Conservation (phyloP, 306 rosid genomes). For the Coriaria nepalensis region DNA sequence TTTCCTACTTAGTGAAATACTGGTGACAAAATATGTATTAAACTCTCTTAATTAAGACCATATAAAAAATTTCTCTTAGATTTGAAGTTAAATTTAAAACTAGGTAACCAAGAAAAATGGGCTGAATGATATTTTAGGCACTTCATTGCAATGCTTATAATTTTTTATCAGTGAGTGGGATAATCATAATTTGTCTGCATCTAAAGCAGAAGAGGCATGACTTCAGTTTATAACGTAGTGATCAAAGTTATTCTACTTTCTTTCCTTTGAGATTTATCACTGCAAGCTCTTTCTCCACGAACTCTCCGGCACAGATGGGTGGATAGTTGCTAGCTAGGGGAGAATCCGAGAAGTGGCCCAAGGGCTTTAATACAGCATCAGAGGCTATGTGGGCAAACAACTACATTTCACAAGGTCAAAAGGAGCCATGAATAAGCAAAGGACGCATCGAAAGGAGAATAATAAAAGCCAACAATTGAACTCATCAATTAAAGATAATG, state of each 20-base stretch:
- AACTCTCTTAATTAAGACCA: neutral
- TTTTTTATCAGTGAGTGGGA: neutral
- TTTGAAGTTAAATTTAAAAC: too few relatives aligned
- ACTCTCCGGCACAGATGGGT: slow-evolving; percentile 59
- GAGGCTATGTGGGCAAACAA: slow-evolving; percentile 92
- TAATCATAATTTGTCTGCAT: slow-evolving; percentile 11
- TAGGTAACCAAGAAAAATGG: too few relatives aligned
- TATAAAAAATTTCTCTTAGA: neutral
- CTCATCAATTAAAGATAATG: too few relatives aligned
- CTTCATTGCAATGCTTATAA: too few relatives aligned
- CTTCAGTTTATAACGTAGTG: neutral
- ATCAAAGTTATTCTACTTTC: slow-evolving; percentile 14
- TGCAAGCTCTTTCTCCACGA: slow-evolving; percentile 88
- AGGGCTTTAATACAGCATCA: slow-evolving; percentile 25
- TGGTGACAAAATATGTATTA: too few relatives aligned
- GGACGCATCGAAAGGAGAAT: too few relatives aligned
- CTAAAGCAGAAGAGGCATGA: slow-evolving; percentile 1
- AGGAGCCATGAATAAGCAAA: too few relatives aligned
- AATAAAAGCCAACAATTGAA: too few relatives aligned
- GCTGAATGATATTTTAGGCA: too few relatives aligned
- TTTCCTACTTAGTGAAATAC: too few relatives aligned
- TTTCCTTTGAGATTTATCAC: slow-evolving; percentile 79
- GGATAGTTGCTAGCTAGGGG: slow-evolving; percentile 51
- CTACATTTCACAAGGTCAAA: slow-evolving; percentile 21
- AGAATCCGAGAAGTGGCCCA: slow-evolving; percentile 2